A percentile compares a stretch with the other conserved stretches of the same genome.
phyloP scores from a whole-genome alignment of 2,329 filamentous ascomycete genomes.

The Arachnomyces sp. region DNA sequence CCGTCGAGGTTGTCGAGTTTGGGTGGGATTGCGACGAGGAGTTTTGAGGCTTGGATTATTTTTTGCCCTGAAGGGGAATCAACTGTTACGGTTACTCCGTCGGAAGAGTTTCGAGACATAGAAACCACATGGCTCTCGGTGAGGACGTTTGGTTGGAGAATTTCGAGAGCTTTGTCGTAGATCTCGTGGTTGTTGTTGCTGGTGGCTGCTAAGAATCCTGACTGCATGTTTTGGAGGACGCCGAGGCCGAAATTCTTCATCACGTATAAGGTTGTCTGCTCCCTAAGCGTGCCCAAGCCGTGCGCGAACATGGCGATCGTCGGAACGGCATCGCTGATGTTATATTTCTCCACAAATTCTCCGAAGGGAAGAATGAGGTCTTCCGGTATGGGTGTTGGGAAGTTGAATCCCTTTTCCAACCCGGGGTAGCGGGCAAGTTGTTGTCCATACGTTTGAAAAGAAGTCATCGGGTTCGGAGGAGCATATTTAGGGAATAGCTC shows the following conservation, averaged over 20 bases:
- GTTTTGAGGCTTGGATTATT: slow-evolving; percentile 31
- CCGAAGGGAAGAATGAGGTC: slow-evolving; percentile 42
- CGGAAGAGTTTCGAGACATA: slow-evolving; percentile 11
- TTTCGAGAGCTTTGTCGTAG: slow-evolving; percentile 16
- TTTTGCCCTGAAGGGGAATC: slow-evolving; percentile 22
- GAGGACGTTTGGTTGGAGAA: slow-evolving; percentile 20
- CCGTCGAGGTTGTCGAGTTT: slow-evolving; percentile 25
- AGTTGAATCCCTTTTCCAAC: slow-evolving; percentile 22
- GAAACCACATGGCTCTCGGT: slow-evolving; percentile 17
- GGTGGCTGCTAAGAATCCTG: slow-evolving; percentile 3
- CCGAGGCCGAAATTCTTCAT: slow-evolving; percentile 35
- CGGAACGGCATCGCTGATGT: slow-evolving; percentile 35
- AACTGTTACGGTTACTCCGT: slow-evolving; percentile 21
- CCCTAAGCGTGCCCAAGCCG: slow-evolving; percentile 38
- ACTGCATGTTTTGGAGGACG: slow-evolving; percentile 1
- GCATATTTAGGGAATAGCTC: slow-evolving; percentile 5
- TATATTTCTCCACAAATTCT: slow-evolving; percentile 42
- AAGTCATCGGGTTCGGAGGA: slow-evolving; percentile 7
- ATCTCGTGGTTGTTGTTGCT: slow-evolving; percentile 12
- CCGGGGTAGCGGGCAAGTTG: slow-evolving; percentile 4
- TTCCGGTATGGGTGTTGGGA: slow-evolving; percentile 36
- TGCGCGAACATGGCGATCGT: slow-evolving; percentile 35
- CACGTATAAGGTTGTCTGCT: slow-evolving; percentile 38
- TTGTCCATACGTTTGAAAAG: neutral
- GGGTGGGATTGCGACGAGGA: slow-evolving; percentile 38